phyloP scores from a whole-genome alignment of 2,329 filamentous ascomycete species.

The Curvularia eragrostidis region DNA sequence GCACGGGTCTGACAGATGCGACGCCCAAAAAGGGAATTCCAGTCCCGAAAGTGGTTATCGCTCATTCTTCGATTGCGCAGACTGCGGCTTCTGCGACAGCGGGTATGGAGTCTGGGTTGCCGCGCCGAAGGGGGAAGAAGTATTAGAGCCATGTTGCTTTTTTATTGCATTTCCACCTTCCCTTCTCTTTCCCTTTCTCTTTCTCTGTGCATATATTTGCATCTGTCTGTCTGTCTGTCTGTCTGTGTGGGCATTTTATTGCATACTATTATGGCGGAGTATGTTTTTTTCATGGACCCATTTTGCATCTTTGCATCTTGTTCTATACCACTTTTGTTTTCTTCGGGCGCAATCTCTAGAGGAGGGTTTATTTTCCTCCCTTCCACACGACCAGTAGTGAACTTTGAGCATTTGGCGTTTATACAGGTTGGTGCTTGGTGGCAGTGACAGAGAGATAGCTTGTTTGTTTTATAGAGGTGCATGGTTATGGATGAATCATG shows the following conservation, averaged over 20 bases:
- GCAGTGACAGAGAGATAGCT: not conserved
- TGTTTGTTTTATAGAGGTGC: not conserved
- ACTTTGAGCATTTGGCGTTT: not conserved
- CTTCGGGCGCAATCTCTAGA: too few relatives aligned
- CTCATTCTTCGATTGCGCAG: constrained; percentile 16
- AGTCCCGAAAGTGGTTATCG: constrained; percentile 27
- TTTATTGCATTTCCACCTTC: not conserved
- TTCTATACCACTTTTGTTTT: not conserved
- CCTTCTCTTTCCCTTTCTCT: not conserved
- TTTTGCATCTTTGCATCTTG: not conserved
- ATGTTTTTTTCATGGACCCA: not conserved
- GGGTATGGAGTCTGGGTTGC: constrained; percentile 38
- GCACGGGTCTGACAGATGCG: constrained; percentile 20
- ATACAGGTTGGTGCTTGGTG: not conserved
- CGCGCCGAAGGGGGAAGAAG: constrained; percentile 38
- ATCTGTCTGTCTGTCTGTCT: too few relatives aligned
- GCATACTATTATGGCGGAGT: not conserved
- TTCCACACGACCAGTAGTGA: not conserved
- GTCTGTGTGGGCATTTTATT: not conserved
- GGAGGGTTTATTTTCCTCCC: not conserved
- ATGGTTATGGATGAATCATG: not conserved
- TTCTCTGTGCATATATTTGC: not conserved
- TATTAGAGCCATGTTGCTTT: constrained; percentile 15
- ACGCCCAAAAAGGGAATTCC: constrained; percentile 44
- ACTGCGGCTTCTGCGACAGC: not conserved